phyloP scores from a whole-genome alignment of 148 eudicot genomes.

The Mesembryanthemum crystallinum region DNA sequence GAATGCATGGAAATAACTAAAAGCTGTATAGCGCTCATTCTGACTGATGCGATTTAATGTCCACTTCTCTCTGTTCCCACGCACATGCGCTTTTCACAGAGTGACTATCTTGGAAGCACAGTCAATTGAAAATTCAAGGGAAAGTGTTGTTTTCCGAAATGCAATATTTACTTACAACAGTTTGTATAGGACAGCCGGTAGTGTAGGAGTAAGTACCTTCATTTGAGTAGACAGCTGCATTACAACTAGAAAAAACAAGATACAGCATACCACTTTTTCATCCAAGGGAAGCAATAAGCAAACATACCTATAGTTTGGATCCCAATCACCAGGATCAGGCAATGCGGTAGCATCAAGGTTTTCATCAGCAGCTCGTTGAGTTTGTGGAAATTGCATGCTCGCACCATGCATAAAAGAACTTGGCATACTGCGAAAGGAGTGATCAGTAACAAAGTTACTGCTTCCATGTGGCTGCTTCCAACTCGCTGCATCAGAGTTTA shows the following conservation, averaged over 20 bases:
- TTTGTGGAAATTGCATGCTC: constrained; percentile 33
- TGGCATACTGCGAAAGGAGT: constrained; percentile 37
- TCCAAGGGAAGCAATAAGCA: constrained; percentile 8
- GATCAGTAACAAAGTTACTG: constrained; percentile 31
- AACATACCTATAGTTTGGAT: constrained; percentile 93
- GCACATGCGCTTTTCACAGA: neutral
- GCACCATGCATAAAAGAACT: constrained; percentile 38
- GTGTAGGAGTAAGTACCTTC: neutral
- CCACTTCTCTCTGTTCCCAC: neutral
- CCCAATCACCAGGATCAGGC: constrained; percentile 99
- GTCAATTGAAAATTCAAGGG: neutral
- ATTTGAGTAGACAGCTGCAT: neutral
- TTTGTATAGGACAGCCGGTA: neutral
- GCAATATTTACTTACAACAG: neutral
- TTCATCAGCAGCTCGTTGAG: constrained; percentile 39
- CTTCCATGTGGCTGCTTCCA: constrained; percentile 61
- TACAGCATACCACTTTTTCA: neutral
- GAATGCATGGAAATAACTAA: neutral
- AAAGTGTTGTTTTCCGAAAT: neutral
- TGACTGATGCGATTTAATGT: neutral
- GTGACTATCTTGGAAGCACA: neutral
- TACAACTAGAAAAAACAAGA: neutral
- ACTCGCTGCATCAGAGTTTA: constrained; percentile 40
- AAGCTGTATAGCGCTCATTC: neutral
- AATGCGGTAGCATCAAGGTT: constrained; percentile 47